These are phyloP conservation scores for Rhizophagus sp. DNA, from an alignment of 192 early-diverging fungal species.

Conservation along the genomic window DNA sequence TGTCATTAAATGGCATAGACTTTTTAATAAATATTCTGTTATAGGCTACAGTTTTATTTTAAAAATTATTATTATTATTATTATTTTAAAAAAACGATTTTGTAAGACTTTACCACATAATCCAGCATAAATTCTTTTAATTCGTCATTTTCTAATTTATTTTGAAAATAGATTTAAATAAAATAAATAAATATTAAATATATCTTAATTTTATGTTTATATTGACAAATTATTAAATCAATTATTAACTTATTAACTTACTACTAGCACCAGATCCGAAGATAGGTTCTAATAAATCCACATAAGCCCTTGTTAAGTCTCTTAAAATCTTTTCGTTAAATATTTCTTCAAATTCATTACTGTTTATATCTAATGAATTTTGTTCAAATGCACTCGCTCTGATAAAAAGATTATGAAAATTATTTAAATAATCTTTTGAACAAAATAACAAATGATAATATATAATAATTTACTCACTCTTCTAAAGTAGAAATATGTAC, in stretches of 20 bases:
- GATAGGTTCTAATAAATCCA: conserved; percentile 22
- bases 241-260: neutral
- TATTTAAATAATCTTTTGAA: neutral
- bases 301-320: conserved; percentile 24
- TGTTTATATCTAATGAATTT: neutral
- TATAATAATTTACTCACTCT: neutral
- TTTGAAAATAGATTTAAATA: neutral
- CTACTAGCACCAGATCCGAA: neutral
- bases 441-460: too few relatives aligned
- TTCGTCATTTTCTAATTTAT: neutral
- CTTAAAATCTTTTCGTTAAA: conserved; percentile 16
- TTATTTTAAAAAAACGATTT: neutral
- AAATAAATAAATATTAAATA: neutral
- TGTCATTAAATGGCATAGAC: conserved; percentile 23
- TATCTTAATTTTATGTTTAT: too few relatives aligned
- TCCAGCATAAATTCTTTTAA: conserved; percentile 21
- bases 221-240: neutral
- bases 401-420: neutral
- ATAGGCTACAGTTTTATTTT: neutral
- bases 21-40: conserved; percentile 11
- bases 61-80: neutral
- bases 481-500: conserved; percentile 6
- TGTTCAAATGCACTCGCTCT: neutral
- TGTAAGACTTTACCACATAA: neutral
- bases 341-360: conserved; percentile 23